phyloP scores from a whole-genome alignment of 2,329 filamentous ascomycete species.

The Apiospora kogelbergensis region DNA sequence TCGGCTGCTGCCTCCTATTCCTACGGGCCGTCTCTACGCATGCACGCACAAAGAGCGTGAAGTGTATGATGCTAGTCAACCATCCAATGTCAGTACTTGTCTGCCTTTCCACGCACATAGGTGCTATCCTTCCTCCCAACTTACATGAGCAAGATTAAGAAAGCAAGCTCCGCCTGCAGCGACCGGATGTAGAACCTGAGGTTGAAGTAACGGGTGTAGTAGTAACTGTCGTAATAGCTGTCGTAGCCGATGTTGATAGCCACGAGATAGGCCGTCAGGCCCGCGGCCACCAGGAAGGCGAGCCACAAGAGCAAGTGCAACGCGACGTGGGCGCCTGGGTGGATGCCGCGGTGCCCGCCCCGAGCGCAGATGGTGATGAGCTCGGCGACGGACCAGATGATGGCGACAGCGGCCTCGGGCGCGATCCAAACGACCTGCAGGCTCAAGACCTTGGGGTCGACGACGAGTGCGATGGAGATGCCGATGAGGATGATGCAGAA shows the following conservation, averaged over 20 bases:
- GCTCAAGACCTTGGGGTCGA: conserved; percentile 16
- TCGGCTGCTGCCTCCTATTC: neutral
- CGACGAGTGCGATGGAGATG: conserved; percentile 20
- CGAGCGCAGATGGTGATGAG: conserved; percentile 21
- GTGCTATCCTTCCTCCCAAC: neutral
- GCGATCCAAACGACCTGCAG: conserved; percentile 23
- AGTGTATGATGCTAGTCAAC: conserved; percentile 23
- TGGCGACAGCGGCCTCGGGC: conserved; percentile 22
- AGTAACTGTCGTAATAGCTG: conserved; percentile 13
- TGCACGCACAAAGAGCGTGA: conserved; percentile 24
- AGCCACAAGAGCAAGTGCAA: conserved; percentile 26
- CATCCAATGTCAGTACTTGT: conserved; percentile 4
- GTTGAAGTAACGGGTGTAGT: conserved; percentile 17
- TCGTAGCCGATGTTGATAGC: conserved; percentile 15
- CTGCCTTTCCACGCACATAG: neutral
- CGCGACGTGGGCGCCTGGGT: conserved; percentile 29
- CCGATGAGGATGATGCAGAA: conserved; percentile 21
- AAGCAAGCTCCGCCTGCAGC: conserved; percentile 11
- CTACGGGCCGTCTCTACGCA: conserved; percentile 19
- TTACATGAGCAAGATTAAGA: conserved; percentile 18
- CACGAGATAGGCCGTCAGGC: conserved; percentile 18
- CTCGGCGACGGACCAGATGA: conserved; percentile 23
- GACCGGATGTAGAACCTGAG: conserved; percentile 10
- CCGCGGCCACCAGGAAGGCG: conserved; percentile 17
- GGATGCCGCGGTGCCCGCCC: conserved; percentile 22